Evolutionary conservation across 495 filamentous ascomycete species (phyloP).

Genomic region (Xylaria sp.): DNA sequence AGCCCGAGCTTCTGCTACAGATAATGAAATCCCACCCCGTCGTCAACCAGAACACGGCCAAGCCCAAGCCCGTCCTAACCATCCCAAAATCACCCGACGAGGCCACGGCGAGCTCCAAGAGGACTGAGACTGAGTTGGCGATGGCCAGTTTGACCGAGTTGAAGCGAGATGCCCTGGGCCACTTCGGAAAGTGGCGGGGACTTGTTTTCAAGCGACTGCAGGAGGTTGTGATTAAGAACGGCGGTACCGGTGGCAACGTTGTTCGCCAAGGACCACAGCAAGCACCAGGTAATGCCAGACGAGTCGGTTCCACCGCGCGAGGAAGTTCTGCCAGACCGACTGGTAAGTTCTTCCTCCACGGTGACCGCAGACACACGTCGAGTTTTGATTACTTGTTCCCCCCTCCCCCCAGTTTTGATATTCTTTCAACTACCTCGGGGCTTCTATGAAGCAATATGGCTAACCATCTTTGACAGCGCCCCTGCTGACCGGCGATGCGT

Average conservation of each 20-base stretch:
- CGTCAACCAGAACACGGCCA: conserved; percentile 7
- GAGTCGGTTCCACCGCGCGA: conserved; percentile 30
- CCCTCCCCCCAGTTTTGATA: neutral
- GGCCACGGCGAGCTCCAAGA: conserved; percentile 23
- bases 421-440: neutral
- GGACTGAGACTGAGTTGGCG: conserved; percentile 38
- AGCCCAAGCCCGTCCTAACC: conserved; percentile 21
- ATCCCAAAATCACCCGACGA: conserved; percentile 33
- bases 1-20: conserved; percentile 25
- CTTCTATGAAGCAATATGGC: conserved; percentile 5
- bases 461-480: conserved; percentile 37
- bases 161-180: conserved; percentile 49
- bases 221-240: conserved; percentile 50
- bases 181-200: conserved; percentile 55
- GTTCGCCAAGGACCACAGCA: conserved; percentile 26
- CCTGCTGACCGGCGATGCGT: conserved; percentile 40
- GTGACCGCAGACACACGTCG: conserved; percentile 27
- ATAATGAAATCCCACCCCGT: conserved; percentile 25
- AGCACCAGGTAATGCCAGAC: conserved; percentile 36
- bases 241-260: conserved; percentile 34
- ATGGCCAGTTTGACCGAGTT: conserved; percentile 48
- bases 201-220: conserved; percentile 45
- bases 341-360: conserved; percentile 41
- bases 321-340: conserved; percentile 31
- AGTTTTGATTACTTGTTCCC: conserved; percentile 16